Evolutionary conservation across 2,329 filamentous ascomycete species (phyloP).

Genomic region (Venturia pyrina): DNA sequence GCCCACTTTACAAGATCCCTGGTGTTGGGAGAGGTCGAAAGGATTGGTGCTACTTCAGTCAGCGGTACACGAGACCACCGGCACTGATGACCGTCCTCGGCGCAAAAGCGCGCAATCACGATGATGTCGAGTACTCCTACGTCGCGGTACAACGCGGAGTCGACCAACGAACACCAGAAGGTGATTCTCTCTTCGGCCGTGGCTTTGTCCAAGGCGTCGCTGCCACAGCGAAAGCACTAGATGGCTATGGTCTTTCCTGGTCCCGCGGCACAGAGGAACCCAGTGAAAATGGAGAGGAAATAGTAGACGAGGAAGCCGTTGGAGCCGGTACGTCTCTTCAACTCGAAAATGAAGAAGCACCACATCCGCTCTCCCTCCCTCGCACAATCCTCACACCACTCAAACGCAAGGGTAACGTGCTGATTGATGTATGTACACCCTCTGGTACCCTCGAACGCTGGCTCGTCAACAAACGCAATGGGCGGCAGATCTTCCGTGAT

Average conservation of each 20-base stretch:
- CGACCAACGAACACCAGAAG: constrained; percentile 37
- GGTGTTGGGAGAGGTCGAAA: constrained; percentile 66
- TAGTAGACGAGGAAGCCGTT: constrained; percentile 14
- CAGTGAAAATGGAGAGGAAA: constrained; percentile 8
- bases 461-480: constrained; percentile 77
- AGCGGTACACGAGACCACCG: constrained; percentile 74
- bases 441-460: constrained; percentile 80
- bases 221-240: constrained; percentile 58
- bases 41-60: constrained; percentile 84
- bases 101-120: constrained; percentile 63
- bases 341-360: background rate
- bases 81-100: constrained; percentile 72
- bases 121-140: constrained; percentile 87
- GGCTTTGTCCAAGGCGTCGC: constrained; percentile 39
- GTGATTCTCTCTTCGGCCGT: constrained; percentile 20
- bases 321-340: background rate
- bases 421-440: constrained; percentile 83
- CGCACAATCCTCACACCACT: constrained; percentile 69
- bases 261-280: constrained; percentile 13
- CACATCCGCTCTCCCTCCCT: constrained; percentile 57
- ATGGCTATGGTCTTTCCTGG: constrained; percentile 46
- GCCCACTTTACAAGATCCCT: constrained; percentile 74
- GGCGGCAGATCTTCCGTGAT: constrained; percentile 76
- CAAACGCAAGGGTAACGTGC: constrained; percentile 81
- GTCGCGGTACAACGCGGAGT: constrained; percentile 72